These are phyloP conservation scores for Aspergillus pseudotamarii DNA, from an alignment of 2,329 filamentous ascomycete species.

Conservation along the genomic window DNA sequence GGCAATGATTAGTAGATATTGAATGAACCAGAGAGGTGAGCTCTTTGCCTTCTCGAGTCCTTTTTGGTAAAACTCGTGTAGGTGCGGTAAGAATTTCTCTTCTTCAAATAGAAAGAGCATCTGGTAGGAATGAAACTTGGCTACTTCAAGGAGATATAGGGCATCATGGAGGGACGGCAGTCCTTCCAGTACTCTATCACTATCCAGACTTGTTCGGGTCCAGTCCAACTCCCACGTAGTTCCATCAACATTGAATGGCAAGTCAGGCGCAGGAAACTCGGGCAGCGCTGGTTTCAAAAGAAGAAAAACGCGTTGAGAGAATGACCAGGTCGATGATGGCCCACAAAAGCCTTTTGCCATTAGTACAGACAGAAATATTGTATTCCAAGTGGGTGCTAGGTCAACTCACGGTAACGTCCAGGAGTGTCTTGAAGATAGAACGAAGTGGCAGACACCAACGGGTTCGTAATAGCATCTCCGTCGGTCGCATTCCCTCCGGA, in stretches of 20 bases:
- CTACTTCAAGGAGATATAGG: constrained; percentile 7
- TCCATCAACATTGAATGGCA: constrained; percentile 14
- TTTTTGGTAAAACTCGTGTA: constrained; percentile 11
- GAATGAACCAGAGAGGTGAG: constrained; percentile 3
- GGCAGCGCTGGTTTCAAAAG: constrained; percentile 9
- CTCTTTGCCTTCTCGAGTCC: constrained; percentile 11
- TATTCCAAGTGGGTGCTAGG: not conserved
- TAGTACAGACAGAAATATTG: not conserved
- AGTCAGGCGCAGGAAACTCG: constrained; percentile 9
- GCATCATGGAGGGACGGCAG: constrained; percentile 12
- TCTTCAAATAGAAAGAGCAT: constrained; percentile 15
- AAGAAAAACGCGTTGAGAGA: constrained; percentile 16
- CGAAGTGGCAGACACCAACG: constrained; percentile 1
- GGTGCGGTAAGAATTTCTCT: constrained; percentile 13
- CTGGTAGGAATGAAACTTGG: constrained; percentile 12
- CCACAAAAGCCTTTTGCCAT: constrained; percentile 10
- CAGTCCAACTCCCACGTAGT: constrained; percentile 13
- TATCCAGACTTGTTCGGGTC: constrained; percentile 1
- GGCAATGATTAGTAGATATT: constrained; percentile 5
- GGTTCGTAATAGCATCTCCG: not conserved
- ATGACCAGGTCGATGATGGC: constrained; percentile 15
- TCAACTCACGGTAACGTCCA: not conserved
- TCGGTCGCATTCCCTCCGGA: not conserved
- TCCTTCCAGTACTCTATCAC: not conserved
- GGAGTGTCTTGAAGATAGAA: constrained; percentile 3